Evolutionary conservation across 495 filamentous ascomycete genomes (phyloP).

Genomic region (Hypoxylon fragiforme): DNA sequence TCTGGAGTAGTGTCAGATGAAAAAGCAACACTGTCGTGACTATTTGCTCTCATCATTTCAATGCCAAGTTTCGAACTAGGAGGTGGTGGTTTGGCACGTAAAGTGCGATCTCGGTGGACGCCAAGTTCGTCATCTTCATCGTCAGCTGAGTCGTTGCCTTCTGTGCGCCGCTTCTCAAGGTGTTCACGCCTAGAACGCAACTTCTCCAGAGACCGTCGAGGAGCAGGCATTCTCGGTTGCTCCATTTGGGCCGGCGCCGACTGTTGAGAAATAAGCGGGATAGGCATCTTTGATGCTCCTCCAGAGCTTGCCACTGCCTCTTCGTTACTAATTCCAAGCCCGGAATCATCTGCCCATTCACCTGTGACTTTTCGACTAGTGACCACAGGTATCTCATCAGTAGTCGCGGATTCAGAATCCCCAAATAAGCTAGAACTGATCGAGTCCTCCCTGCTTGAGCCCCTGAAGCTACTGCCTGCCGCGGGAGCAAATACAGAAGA

Average conservation of each 20-base stretch:
- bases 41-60: slow-evolving; percentile 96
- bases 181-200: slow-evolving; percentile 76
- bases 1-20: slow-evolving; percentile 46
- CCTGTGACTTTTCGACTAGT: slow-evolving; percentile 68
- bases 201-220: slow-evolving; percentile 75
- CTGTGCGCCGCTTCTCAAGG: slow-evolving; percentile 71
- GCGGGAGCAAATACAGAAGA: slow-evolving; percentile 72
- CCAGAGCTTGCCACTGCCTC: slow-evolving; percentile 39
- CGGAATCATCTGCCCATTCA: slow-evolving; percentile 70
- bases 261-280: slow-evolving; percentile 62
- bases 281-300: slow-evolving; percentile 44
- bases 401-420: slow-evolving; percentile 75
- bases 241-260: slow-evolving; percentile 72
- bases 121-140: slow-evolving; percentile 93
- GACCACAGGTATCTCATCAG: slow-evolving; percentile 78
- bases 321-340: slow-evolving; percentile 71
- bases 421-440: slow-evolving; percentile 84
- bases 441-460: slow-evolving; percentile 80
- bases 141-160: slow-evolving; percentile 84
- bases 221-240: slow-evolving; percentile 49
- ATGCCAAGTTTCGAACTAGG: slow-evolving; percentile 80
- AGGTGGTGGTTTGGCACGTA: slow-evolving; percentile 44
- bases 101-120: slow-evolving; percentile 54
- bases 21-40: slow-evolving; percentile 76
- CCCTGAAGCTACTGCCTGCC: slow-evolving; percentile 73